Conservation (phyloP, 306 rosid genomes). For the Casuarina glauca region DNA sequence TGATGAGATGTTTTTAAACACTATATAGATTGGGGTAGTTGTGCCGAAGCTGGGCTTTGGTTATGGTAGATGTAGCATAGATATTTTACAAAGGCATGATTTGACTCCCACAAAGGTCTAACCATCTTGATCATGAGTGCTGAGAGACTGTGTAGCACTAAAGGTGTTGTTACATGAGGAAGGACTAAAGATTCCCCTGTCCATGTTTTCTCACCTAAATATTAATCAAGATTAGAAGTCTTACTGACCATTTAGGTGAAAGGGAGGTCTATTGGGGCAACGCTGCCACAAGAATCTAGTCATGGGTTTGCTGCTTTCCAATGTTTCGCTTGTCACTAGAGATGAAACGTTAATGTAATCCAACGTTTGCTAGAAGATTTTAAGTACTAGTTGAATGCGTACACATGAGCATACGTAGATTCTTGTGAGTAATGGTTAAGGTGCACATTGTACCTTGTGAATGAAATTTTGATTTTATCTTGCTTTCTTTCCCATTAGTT, state of each 20-base stretch:
- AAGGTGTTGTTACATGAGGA: not conserved
- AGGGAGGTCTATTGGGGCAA: no score
- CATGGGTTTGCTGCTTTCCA: no score
- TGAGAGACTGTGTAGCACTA: not conserved
- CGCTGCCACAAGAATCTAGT: no score
- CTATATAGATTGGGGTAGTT: not conserved
- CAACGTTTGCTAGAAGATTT: no score
- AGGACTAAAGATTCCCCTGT: not conserved
- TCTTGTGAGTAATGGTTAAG: not conserved
- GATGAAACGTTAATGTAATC: no score
- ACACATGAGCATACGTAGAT: no score
- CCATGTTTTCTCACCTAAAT: no score
- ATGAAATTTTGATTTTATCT: not conserved
- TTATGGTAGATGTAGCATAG: not conserved
- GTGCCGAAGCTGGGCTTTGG: not conserved
- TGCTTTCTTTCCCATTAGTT: not conserved
- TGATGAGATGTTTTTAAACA: not conserved
- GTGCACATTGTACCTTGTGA: not conserved
- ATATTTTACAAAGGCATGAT: not conserved
- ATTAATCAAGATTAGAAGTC: no score
- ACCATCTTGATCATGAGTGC: not conserved
- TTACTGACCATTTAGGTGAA: no score
- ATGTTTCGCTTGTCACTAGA: no score
- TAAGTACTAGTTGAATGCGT: no score
- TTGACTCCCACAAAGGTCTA: not conserved